These are phyloP conservation scores for Buddleja alternifolia DNA, from an alignment of 257 asterid species.

Conservation along the genomic window DNA sequence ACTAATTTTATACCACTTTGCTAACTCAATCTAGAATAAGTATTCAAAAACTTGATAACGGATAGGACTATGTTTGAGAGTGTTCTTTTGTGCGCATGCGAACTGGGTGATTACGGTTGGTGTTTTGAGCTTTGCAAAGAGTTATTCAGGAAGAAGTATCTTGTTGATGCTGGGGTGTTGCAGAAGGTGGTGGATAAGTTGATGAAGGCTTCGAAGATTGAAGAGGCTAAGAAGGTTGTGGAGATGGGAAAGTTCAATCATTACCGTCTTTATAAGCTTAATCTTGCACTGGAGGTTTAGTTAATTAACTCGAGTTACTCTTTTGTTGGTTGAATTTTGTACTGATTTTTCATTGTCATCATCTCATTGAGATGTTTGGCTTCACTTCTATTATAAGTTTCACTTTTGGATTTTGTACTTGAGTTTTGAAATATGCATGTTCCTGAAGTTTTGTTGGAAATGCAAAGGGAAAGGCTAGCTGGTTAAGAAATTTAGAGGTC, in stretches of 20 bases:
- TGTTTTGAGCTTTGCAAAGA: conserved; percentile 46
- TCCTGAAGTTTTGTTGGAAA: too few species aligned
- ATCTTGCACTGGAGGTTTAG: conserved; percentile 28
- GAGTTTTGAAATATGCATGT: too few species aligned
- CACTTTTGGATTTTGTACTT: too few species aligned
- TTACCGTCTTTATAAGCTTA: conserved; percentile 40
- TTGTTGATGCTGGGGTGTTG: conserved; percentile 37
- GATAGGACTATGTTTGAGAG: conserved; percentile 31
- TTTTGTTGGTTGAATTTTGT: conserved; percentile 12
- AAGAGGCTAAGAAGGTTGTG: conserved; percentile 47
- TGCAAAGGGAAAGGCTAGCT: too few species aligned
- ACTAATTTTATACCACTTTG: too few species aligned
- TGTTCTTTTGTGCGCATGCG: conserved; percentile 37
- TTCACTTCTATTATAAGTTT: too few species aligned
- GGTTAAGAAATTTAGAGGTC: too few species aligned
- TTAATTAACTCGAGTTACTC: background rate
- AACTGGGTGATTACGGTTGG: conserved; percentile 48
- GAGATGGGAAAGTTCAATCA: conserved; percentile 42
- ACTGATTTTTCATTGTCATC: background rate
- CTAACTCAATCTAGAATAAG: too few species aligned
- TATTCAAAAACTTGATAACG: too few species aligned
- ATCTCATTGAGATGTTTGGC: too few species aligned
- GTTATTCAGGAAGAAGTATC: conserved; percentile 37
- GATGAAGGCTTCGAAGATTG: conserved; percentile 34
- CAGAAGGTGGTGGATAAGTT: conserved; percentile 51